Percentiles rank a stretch among this genome's conserved stretches.
phyloP scores from a whole-genome alignment of 805 yeast genomes.

The Saccharomycopsis selenospora region DNA sequence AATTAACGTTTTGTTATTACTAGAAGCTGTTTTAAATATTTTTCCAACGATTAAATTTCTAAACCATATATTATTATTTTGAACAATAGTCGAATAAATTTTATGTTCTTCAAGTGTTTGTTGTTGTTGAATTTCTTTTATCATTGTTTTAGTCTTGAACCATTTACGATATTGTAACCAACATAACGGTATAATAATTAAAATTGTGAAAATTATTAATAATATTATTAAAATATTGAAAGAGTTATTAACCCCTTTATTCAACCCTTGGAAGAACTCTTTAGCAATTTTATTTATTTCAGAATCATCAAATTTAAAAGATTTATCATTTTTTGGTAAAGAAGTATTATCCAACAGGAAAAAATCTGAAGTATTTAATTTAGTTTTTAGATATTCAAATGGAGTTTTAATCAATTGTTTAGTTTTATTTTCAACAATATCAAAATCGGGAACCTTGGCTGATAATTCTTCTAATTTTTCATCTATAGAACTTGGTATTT shows the following conservation, averaged over 20 bases:
- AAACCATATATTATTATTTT: constrained; percentile 8
- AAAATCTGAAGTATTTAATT: constrained; percentile 31
- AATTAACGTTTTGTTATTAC: constrained; percentile 21
- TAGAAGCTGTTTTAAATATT: background rate
- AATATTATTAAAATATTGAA: constrained; percentile 35
- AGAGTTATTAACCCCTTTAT: constrained; percentile 29
- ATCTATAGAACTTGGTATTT: constrained; percentile 62
- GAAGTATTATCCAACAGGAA: constrained; percentile 20
- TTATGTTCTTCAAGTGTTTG: background rate
- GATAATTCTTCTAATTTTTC: constrained; percentile 45
- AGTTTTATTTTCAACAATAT: constrained; percentile 53
- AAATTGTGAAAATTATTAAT: constrained; percentile 35
- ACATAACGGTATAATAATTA: constrained; percentile 36
- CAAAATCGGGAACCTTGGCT: constrained; percentile 56
- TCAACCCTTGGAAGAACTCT: constrained; percentile 31
- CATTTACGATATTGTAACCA: constrained; percentile 43
- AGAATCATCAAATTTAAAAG: no score
- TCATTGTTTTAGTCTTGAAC: constrained; percentile 36
- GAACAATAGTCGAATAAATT: constrained; percentile 19
- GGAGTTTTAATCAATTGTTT: constrained; percentile 50
- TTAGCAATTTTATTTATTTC: constrained; percentile 27
- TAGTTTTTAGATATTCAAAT: constrained; percentile 40
- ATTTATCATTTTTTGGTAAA: no score
- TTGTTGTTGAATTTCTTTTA: constrained; percentile 22
- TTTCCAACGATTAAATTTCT: constrained; percentile 14